Percentiles rank a stretch among this genome's conserved stretches.
These are phyloP conservation scores for Mortierella alpina DNA, from an alignment of 192 early-diverging fungal genomes.

Conservation along the genomic window DNA sequence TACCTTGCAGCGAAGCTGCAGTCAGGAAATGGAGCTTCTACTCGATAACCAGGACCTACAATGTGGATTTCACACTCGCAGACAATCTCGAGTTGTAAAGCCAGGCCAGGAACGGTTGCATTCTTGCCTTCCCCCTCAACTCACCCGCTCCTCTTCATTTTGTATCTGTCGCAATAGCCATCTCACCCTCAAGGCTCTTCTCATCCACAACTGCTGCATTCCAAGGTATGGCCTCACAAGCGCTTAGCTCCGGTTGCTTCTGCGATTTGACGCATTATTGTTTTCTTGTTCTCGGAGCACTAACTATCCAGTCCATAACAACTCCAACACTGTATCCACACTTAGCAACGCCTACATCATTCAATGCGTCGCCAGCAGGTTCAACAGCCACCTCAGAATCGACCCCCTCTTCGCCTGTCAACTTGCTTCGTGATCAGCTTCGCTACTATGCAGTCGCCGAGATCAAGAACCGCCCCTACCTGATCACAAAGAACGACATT, in stretches of 20 bases:
- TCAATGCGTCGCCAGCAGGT: background rate
- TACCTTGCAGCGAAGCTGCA: background rate
- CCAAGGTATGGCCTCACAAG: constrained; percentile 21
- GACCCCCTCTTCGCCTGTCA: constrained; percentile 19
- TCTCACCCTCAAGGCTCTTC: constrained; percentile 12
- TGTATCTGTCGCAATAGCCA: background rate
- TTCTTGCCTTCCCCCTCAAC: background rate
- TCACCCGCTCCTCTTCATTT: background rate
- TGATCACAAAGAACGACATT: constrained; percentile 89
- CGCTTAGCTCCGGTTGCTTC: background rate
- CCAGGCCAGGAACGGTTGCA: background rate
- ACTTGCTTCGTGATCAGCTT: constrained; percentile 69
- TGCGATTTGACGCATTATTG: background rate
- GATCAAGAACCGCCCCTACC: constrained; percentile 87
- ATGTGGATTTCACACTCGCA: background rate
- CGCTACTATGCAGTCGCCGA: constrained; percentile 90
- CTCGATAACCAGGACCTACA: background rate
- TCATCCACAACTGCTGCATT: constrained; percentile 7
- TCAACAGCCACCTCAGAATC: constrained; percentile 17
- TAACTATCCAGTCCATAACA: background rate
- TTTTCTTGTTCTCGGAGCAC: background rate
- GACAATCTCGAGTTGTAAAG: background rate
- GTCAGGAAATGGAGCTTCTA: background rate
- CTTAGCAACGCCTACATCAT: constrained; percentile 8
- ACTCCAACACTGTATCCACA: background rate